A percentile compares a stretch with the other conserved stretches of the same genome.
These are phyloP conservation scores for Saksenaea oblongispora DNA, from an alignment of 371 early-diverging fungal genomes.

Conservation along the genomic window DNA sequence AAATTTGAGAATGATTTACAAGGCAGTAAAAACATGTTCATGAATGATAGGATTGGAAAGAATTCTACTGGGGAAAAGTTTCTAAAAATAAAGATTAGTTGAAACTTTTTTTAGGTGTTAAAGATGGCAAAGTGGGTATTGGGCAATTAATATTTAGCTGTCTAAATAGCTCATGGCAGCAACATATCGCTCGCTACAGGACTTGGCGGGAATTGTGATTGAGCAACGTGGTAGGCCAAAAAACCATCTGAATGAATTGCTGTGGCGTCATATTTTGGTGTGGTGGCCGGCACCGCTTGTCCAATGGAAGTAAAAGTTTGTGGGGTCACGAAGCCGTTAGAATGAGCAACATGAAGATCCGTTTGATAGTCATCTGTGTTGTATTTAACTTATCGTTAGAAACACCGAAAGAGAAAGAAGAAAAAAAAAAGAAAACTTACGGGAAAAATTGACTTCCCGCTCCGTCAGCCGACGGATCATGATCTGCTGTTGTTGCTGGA, in stretches of 20 bases:
- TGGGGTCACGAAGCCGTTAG: conserved; percentile 4
- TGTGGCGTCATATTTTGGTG: background rate
- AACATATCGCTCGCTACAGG: background rate
- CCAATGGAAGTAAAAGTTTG: background rate
- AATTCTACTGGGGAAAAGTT: background rate
- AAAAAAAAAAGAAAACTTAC: background rate
- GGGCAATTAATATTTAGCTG: background rate
- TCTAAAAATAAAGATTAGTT: background rate
- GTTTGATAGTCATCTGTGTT: background rate
- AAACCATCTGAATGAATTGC: background rate
- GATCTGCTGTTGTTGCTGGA: conserved; percentile 59
- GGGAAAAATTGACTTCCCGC: conserved; percentile 16
- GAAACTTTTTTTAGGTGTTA: background rate
- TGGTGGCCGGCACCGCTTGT: background rate
- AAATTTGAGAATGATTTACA: no score
- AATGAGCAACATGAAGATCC: background rate
- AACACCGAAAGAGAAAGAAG: no score
- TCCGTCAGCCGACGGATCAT: conserved; percentile 36
- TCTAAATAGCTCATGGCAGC: background rate
- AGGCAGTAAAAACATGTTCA: no score
- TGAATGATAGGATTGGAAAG: background rate
- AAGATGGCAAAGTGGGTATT: background rate
- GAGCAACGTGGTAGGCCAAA: background rate
- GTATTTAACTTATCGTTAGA: background rate
- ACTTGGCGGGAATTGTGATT: background rate